Evolutionary conservation across 495 filamentous ascomycete genomes (phyloP).

Genomic region (Letharia columbiana): DNA sequence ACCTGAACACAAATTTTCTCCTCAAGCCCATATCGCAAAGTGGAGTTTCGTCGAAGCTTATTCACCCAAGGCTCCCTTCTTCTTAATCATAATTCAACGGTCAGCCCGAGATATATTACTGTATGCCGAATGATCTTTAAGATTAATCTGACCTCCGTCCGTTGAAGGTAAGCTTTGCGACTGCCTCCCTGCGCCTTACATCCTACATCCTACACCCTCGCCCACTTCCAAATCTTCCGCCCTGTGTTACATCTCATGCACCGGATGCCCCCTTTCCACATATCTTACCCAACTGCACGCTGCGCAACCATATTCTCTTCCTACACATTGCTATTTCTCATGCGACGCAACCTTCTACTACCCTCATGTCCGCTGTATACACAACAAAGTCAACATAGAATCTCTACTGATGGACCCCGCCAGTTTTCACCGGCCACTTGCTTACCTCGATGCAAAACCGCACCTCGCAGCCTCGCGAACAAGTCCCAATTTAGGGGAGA

Average conservation of each 20-base stretch:
- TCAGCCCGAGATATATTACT: slow-evolving; percentile 3
- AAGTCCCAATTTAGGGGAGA: not conserved
- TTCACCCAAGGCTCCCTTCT: not conserved
- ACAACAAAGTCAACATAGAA: not conserved
- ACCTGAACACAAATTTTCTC: not conserved
- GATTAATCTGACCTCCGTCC: slow-evolving; percentile 10
- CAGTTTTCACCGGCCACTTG: slow-evolving; percentile 16
- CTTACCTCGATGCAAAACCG: slow-evolving; percentile 10
- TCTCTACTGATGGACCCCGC: slow-evolving; percentile 15
- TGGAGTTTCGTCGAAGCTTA: slow-evolving; percentile 2
- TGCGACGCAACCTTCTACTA: not conserved
- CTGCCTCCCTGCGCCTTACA: slow-evolving; percentile 4
- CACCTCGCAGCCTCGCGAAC: slow-evolving; percentile 3
- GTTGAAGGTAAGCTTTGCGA: slow-evolving; percentile 15
- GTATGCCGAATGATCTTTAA: slow-evolving; percentile 5
- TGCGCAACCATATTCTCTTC: not conserved
- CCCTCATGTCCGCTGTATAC: not conserved
- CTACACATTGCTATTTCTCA: not conserved
- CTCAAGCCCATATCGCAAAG: not conserved
- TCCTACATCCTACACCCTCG: not conserved
- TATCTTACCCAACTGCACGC: not conserved
- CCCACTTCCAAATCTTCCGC: not conserved
- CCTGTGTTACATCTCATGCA: not conserved
- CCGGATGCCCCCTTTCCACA: not conserved
- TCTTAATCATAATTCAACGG: not conserved